A percentile compares a stretch with the other conserved stretches of the same genome.
phyloP scores from a whole-genome alignment of 2,329 filamentous ascomycete genomes.

The Phaeosphaeriaceae sp. region DNA sequence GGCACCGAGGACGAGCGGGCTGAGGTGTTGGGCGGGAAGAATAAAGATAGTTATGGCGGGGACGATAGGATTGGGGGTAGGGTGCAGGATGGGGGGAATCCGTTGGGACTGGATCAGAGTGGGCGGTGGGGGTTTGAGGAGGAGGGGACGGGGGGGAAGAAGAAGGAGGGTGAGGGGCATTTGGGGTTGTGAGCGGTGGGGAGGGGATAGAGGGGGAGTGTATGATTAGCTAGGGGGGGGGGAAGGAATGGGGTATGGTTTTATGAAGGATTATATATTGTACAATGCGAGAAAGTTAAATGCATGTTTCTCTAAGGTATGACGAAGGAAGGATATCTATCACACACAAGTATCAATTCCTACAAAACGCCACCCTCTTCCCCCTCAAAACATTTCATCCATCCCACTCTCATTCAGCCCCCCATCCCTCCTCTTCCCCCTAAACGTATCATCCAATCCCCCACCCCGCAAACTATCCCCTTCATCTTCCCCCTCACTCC shows the following conservation, averaged over 20 bases:
- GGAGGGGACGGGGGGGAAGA: constrained; percentile 18
- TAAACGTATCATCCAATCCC: constrained; percentile 54
- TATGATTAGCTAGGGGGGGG: too few relatives aligned
- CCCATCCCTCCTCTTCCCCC: constrained; percentile 37
- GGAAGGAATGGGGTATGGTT: too few relatives aligned
- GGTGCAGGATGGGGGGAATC: constrained; percentile 49
- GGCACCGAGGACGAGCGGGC: constrained; percentile 44
- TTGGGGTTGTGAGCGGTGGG: too few relatives aligned
- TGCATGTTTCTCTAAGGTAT: too few relatives aligned
- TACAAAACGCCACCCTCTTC: background rate
- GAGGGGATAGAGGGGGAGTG: too few relatives aligned
- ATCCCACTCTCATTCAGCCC: constrained; percentile 42
- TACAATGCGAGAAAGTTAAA: too few relatives aligned
- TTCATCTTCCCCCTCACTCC: constrained; percentile 31
- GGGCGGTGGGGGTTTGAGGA: constrained; percentile 47
- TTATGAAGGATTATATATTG: too few relatives aligned
- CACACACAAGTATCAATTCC: too few relatives aligned
- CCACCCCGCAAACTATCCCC: constrained; percentile 27
- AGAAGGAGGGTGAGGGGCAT: background rate
- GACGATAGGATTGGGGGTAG: constrained; percentile 48
- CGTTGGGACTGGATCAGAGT: constrained; percentile 48
- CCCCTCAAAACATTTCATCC: constrained; percentile 43
- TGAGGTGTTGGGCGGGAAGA: constrained; percentile 48
- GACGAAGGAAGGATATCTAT: too few relatives aligned
- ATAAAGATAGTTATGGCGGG: constrained; percentile 47